Evolutionary conservation across 306 rosid genomes (phyloP).

Genomic region (Castanopsis chinensis): DNA sequence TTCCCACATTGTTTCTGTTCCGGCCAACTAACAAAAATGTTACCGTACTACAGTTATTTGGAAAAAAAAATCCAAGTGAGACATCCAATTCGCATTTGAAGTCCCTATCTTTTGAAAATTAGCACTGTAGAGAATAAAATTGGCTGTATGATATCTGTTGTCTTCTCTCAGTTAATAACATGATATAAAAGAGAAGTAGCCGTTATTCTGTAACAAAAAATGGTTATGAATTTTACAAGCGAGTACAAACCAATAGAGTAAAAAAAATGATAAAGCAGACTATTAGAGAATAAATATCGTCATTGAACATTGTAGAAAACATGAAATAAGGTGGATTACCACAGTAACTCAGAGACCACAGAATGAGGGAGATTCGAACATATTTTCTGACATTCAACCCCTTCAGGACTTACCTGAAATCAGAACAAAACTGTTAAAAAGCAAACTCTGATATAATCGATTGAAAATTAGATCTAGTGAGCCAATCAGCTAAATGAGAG

Average conservation of each 20-base stretch:
- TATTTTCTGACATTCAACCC: constrained; percentile 60
- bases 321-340: constrained; percentile 38
- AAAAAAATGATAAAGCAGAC: not conserved
- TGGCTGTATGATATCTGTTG: not conserved
- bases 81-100: not conserved
- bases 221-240: not conserved
- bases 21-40: too few species aligned
- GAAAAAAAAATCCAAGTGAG: too few species aligned
- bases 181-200: not conserved
- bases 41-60: too few species aligned
- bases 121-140: constrained; percentile 1
- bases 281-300: not conserved
- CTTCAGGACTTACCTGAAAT: constrained; percentile 62
- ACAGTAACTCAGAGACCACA: constrained; percentile 61
- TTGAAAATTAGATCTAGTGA: not conserved
- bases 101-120: not conserved
- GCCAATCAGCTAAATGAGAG: not conserved
- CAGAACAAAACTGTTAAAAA: constrained; percentile 2
- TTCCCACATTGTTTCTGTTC: too few species aligned
- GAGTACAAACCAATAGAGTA: not conserved
- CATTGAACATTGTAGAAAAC: constrained; percentile 11
- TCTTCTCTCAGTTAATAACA: not conserved
- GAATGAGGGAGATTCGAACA: constrained; percentile 47
- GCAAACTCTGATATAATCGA: not conserved
- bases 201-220: not conserved